Evolutionary conservation across 202 grass and related monocot species (phyloP), one percentile per base, ranked within the genome.

Genomic region (Zizania palustris): DNA sequence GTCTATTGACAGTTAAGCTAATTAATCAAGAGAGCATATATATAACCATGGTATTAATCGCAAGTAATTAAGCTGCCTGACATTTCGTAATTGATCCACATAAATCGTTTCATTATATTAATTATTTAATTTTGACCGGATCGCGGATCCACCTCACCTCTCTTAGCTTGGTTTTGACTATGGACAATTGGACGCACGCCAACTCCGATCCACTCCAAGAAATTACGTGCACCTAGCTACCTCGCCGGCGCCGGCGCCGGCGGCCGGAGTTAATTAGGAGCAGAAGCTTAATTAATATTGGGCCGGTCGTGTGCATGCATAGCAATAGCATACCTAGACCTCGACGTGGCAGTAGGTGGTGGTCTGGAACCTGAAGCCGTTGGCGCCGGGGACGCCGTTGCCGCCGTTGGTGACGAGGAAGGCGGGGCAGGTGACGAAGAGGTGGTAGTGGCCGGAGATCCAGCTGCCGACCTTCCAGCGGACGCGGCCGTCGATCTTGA

Each of bases 401-500:
- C 78, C 84, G n/a, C 65, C 50, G 50, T 5, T 3, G 11, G 80
- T 80, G 19, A 89, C 65, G 34, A 97, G 72, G 62, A 91, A 88
- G 0, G 88, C 88, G 0, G 88, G 93, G 85, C 93, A 97, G 1
- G 70, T 90, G 62, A 83, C 93, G 48, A 86, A 93, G 41, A 97
- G 90, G 49, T 89, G 93, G 85, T 93, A 97, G 50, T 65, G 77
- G 0, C 84, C 83, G 0, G 90, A 93, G 74, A 39, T 78, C 93
- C 93, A 97, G 66, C 69, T 74, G 0, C 93, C 93, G 33, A 97
- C 93, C 65, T 88, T 97, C 90, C 93, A 97, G 2, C 93, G 8
- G 33, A 97, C 79, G 7, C 88, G 73, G 33, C 87, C 93, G n/a
- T 93, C 85, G 4, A 97, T 22, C 83, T 90, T 93, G 44, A 93